Evolutionary conservation across 441 rosid species (phyloP).

Genomic region (California macrophylla): DNA sequence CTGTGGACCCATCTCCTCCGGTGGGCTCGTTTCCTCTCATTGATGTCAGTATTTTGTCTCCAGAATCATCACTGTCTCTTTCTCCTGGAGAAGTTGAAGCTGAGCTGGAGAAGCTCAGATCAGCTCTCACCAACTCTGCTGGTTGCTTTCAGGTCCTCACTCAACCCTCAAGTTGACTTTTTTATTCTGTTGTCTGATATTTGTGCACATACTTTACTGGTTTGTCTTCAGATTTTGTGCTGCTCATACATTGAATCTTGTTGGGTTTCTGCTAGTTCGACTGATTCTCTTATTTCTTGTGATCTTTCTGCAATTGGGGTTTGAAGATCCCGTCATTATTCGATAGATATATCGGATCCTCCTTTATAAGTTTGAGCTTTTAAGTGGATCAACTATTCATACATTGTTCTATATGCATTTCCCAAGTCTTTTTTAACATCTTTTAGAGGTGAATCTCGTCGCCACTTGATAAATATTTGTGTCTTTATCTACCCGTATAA

Average conservation of each 20-base stretch:
- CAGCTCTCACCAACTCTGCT: constrained; percentile 18
- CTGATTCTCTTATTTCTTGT: not conserved
- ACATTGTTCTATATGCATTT: too few species aligned
- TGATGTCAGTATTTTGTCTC: constrained; percentile 23
- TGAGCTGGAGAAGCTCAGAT: constrained; percentile 26
- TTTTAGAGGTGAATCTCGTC: too few species aligned
- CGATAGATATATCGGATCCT: too few species aligned
- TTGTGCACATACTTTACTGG: not conserved
- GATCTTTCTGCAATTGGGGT: too few species aligned
- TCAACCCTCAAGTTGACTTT: not conserved
- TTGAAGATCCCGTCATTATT: too few species aligned
- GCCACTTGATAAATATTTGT: too few species aligned
- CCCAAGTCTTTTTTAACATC: too few species aligned
- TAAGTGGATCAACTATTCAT: too few species aligned
- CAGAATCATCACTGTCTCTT: not conserved
- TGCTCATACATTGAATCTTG: not conserved
- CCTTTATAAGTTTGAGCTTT: too few species aligned
- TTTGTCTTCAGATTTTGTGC: not conserved
- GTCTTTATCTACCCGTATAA: too few species aligned
- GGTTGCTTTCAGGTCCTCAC: constrained; percentile 35
- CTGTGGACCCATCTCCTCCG: constrained; percentile 13
- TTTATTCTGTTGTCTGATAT: not conserved
- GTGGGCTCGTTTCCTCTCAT: constrained; percentile 18
- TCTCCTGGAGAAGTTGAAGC: not conserved
- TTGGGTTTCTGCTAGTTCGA: not conserved